Evolutionary conservation across 1,284 basidiomycete species (phyloP), one percentile per base, ranked within the genome.

Genomic region (Flammula alnicola): DNA sequence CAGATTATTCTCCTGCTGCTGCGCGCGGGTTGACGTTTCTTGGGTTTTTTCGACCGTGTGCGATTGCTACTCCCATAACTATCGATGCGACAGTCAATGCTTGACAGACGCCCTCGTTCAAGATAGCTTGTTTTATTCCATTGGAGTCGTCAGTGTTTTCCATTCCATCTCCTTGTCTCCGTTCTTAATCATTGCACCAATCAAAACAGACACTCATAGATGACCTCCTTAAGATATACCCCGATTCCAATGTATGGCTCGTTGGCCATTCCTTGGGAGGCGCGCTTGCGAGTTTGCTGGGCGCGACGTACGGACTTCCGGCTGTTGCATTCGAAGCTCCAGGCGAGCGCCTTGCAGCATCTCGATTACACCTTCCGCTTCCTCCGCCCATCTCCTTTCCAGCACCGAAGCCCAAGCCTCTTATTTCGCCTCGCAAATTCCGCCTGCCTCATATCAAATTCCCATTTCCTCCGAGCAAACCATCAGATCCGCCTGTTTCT

Each of bases 241-340:
- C 93, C 0, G 67, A 86, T 51, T 78, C 91, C 32, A 83, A 85
- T 53, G 90, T 95, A 49, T 95, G 91, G 93, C 67, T 94, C 16
- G 80, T 80, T 20, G 75, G 75, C 0, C 84, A 86, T 57, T 85
- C 83, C 4, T 64, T 95, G 14, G 93, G 93, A n/a, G 93, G 93
- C 0, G 76, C 86, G 0, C 65, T 95, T n/a, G 84, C 91, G 0
- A 81, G 88, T 0, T 76, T 95, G 14, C 72, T 95, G 9, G 91
- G 88, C 0, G 76, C 82, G 8, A 92, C 93, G 0, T 95, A 95
- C 63, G 93, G 93, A 25, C 81, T 80, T 9, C 93, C 93, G 0
- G 87, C 86, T 4, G 84, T 96, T 12, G 81, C 91, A 0, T 93
- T 93, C 61, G 91, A 95, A 71, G 78, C 88, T 0, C 91, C 91